Evolutionary conservation across 2,329 filamentous ascomycete genomes (phyloP).

Genomic region (Trichoderma atrobrunneum): DNA sequence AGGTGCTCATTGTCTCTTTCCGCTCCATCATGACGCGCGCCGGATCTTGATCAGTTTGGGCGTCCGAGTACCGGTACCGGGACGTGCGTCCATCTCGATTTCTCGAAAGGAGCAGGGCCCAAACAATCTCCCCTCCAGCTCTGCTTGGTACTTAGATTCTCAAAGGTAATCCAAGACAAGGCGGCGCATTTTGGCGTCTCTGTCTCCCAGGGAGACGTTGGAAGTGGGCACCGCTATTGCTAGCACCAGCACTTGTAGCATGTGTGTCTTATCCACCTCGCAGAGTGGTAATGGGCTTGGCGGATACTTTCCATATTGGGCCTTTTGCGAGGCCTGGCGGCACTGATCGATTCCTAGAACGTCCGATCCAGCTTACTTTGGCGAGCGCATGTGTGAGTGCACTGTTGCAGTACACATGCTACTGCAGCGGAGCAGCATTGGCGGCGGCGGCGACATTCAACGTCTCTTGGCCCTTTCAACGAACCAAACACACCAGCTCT

Average conservation of each 20-base stretch:
- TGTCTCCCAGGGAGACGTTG: neutral
- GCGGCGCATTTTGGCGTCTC: neutral
- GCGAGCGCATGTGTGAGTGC: neutral
- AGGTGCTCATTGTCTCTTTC: slow-evolving; percentile 25
- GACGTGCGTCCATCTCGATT: neutral
- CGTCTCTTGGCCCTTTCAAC: neutral
- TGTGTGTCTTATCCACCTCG: slow-evolving; percentile 1
- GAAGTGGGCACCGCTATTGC: neutral
- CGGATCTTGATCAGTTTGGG: neutral
- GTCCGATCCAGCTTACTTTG: slow-evolving; percentile 14
- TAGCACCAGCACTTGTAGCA: neutral
- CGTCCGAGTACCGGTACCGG: neutral
- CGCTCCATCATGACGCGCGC: slow-evolving; percentile 12
- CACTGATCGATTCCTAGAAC: slow-evolving; percentile 8
- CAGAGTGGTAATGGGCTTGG: neutral
- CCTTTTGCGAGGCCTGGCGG: neutral
- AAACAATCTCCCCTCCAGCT: neutral
- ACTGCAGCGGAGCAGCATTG: neutral
- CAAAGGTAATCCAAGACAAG: neutral
- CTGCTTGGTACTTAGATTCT: neutral
- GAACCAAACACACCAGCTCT: neutral
- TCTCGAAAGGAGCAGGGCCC: neutral
- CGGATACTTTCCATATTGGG: slow-evolving; percentile 12
- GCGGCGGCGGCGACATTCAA: neutral
- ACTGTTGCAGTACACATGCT: neutral